Evolutionary conservation across 495 filamentous ascomycete species (phyloP).

Genomic region (Penicillium angulare): DNA sequence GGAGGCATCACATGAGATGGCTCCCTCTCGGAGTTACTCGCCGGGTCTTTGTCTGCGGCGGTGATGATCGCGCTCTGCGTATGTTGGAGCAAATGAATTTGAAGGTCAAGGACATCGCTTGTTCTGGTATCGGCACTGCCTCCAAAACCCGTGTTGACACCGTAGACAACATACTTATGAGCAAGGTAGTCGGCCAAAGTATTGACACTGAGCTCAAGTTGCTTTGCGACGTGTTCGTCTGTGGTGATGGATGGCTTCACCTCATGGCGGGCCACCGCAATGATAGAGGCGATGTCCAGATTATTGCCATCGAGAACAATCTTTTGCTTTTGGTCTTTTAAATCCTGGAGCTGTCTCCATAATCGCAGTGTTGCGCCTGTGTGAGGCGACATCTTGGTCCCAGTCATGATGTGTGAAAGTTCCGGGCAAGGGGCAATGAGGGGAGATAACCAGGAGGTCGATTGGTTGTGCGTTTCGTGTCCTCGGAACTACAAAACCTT

Average conservation of each 20-base stretch:
- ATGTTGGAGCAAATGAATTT: constrained; percentile 51
- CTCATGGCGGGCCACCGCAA: constrained; percentile 15
- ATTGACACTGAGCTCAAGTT: constrained; percentile 11
- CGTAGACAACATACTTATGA: constrained; percentile 24
- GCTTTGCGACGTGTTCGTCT: constrained; percentile 8
- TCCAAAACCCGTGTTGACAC: constrained; percentile 68
- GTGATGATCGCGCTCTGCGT: constrained; percentile 52
- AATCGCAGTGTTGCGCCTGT: constrained; percentile 1
- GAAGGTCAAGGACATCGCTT: constrained; percentile 41
- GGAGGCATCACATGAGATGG: constrained; percentile 42
- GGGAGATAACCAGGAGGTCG: no score
- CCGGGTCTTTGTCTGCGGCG: constrained; percentile 19
- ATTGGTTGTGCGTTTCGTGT: no score
- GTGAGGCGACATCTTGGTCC: background rate
- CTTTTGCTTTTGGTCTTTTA: constrained; percentile 2
- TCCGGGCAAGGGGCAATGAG: no score
- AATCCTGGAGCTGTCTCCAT: constrained; percentile 1
- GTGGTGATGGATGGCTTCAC: constrained; percentile 9
- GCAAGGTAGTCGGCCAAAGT: constrained; percentile 10
- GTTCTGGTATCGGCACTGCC: constrained; percentile 59
- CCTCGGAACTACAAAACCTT: no score
- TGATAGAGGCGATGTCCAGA: constrained; percentile 15
- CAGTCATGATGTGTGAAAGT: constrained; percentile 2
- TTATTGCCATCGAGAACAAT: constrained; percentile 17
- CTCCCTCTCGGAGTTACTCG: constrained; percentile 15